Conservation (phyloP, 176 grass and related monocot species). For the Ensete ventricosum region DNA sequence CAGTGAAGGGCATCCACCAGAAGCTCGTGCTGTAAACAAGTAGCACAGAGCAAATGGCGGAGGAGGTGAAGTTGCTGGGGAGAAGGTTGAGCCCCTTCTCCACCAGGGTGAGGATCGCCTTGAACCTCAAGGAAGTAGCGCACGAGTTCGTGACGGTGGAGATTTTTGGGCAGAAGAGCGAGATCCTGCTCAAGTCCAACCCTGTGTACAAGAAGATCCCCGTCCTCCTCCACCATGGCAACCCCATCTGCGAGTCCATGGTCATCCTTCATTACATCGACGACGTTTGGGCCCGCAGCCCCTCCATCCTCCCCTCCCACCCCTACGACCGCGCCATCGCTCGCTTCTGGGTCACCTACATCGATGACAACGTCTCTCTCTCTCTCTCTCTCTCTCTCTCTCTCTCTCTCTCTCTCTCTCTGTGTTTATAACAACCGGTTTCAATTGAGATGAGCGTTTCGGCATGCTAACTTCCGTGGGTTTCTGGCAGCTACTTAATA, state of each 20-base stretch:
- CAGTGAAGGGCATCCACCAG: too few relatives aligned
- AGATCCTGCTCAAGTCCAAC: constrained; percentile 39
- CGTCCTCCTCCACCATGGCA: constrained; percentile 17
- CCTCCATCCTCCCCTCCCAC: constrained; percentile 25
- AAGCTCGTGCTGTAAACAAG: too few relatives aligned
- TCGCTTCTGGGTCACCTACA: constrained; percentile 15
- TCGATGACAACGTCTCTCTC: constrained; percentile 7
- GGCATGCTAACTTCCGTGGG: too few relatives aligned
- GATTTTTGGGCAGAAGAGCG: constrained; percentile 42
- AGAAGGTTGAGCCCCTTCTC: constrained; percentile 11
- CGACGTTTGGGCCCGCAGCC: constrained; percentile 28
- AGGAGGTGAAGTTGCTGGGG: constrained; percentile 33
- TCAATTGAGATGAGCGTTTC: too few relatives aligned
- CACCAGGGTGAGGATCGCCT: background rate
- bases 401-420: too few relatives aligned
- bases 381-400: too few relatives aligned
- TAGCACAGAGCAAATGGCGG: background rate
- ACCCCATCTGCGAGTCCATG: constrained; percentile 30
- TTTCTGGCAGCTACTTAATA: too few relatives aligned
- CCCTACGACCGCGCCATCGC: constrained; percentile 26
- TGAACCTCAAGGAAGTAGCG: background rate
- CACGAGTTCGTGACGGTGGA: background rate
- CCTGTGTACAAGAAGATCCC: constrained; percentile 14
- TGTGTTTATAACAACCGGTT: too few relatives aligned
- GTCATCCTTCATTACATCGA: constrained; percentile 49